Percentiles rank a stretch among this genome's conserved stretches.
Conservation (phyloP, 2,329 filamentous ascomycete genomes). For the Hymenoscyphus occultus region DNA sequence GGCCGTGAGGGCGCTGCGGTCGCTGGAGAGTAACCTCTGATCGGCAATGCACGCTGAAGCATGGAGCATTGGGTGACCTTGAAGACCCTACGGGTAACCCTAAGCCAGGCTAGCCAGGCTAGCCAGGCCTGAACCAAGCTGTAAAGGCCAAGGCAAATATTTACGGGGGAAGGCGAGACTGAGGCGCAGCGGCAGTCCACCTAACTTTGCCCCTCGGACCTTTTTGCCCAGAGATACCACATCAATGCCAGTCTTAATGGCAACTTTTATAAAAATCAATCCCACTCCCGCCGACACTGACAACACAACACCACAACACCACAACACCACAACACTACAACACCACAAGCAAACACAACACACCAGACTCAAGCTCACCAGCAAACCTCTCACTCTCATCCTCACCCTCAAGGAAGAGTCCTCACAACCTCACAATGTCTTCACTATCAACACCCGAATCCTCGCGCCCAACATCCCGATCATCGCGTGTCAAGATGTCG, state of each 20-base stretch:
- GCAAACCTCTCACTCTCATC: slow-evolving; percentile 9
- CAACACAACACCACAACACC: background rate
- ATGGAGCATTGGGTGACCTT: too few species aligned
- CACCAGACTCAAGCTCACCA: slow-evolving; percentile 2
- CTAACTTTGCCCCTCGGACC: background rate
- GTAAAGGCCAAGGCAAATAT: background rate
- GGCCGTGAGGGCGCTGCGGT: too few species aligned
- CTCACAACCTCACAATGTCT: slow-evolving; percentile 18
- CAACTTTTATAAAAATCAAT: background rate
- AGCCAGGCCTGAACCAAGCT: too few species aligned
- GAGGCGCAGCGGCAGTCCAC: background rate
- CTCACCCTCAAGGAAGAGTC: background rate
- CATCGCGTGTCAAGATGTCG: slow-evolving; percentile 49
- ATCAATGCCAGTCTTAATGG: background rate
- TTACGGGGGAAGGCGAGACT: slow-evolving; percentile 1
- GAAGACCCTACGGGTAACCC: too few species aligned
- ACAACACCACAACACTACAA: background rate
- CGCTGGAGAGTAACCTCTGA: too few species aligned
- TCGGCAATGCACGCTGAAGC: too few species aligned
- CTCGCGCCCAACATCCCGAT: slow-evolving; percentile 29
- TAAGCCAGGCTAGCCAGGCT: too few species aligned
- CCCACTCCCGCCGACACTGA: background rate
- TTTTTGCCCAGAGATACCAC: background rate
- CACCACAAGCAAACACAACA: background rate
- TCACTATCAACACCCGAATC: slow-evolving; percentile 25